A percentile compares a stretch with the other conserved stretches of the same genome.
phyloP scores from a whole-genome alignment of 2,329 filamentous ascomycete genomes.

The Cytospora piceae region DNA sequence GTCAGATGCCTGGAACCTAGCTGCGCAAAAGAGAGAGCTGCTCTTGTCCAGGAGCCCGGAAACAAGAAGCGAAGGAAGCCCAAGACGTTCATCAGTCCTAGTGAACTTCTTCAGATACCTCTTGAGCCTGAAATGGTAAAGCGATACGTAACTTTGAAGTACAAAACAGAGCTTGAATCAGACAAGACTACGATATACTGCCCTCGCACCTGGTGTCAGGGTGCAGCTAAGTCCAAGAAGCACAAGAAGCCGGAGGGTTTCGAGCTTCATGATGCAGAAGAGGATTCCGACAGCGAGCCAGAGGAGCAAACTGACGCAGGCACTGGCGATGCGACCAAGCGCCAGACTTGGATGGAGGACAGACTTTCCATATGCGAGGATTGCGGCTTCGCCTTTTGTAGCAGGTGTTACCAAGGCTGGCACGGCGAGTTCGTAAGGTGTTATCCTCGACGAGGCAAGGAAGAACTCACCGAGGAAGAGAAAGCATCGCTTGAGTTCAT shows the following conservation, averaged over 20 bases:
- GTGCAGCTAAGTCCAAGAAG: constrained; percentile 76
- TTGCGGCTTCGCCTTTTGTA: constrained; percentile 88
- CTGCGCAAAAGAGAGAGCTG: constrained; percentile 69
- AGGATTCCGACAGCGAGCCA: constrained; percentile 50
- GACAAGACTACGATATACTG: constrained; percentile 94
- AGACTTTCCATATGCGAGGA: constrained; percentile 85
- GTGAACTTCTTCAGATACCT: constrained; percentile 80
- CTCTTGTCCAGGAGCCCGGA: constrained; percentile 39
- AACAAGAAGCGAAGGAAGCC: constrained; percentile 58
- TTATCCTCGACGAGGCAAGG: constrained; percentile 65
- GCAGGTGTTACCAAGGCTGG: constrained; percentile 74
- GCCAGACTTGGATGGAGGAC: constrained; percentile 56
- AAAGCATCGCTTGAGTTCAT: constrained; percentile 87
- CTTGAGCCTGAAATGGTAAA: constrained; percentile 73
- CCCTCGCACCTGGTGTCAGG: constrained; percentile 89
- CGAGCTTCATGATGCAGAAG: constrained; percentile 60
- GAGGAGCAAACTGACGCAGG: constrained; percentile 46
- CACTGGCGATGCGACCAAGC: constrained; percentile 35
- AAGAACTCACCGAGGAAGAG: constrained; percentile 81
- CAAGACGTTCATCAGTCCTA: constrained; percentile 74
- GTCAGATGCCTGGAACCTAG: constrained; percentile 80
- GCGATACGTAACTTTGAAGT: constrained; percentile 86
- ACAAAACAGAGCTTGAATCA: constrained; percentile 88
- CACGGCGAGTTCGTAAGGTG: constrained; percentile 83
- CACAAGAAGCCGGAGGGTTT: constrained; percentile 72